A percentile compares a stretch with the other conserved stretches of the same genome.
These are phyloP conservation scores for Phyllosticta ampelicida DNA, from an alignment of 2,329 filamentous ascomycete genomes.

Conservation along the genomic window DNA sequence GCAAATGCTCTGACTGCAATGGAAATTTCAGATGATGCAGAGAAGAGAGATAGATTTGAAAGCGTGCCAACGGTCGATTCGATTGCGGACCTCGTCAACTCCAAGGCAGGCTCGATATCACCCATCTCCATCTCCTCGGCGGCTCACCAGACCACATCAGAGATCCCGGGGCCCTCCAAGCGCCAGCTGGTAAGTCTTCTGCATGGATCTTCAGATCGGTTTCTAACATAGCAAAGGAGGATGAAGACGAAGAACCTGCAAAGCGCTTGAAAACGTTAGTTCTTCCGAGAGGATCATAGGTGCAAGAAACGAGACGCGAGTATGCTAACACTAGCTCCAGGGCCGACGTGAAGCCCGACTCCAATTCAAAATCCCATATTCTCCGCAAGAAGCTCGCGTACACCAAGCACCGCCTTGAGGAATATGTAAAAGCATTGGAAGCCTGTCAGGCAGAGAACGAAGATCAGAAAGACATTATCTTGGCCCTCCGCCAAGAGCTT, in stretches of 20 bases:
- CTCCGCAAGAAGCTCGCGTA: constrained; percentile 15
- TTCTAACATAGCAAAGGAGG: constrained; percentile 13
- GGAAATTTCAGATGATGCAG: neutral
- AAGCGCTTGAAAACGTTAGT: constrained; percentile 18
- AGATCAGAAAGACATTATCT: neutral
- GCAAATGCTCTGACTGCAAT: constrained; percentile 17
- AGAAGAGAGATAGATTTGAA: neutral
- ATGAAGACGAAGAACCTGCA: constrained; percentile 7
- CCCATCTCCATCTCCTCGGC: neutral
- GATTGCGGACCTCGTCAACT: constrained; percentile 2
- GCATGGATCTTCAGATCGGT: neutral
- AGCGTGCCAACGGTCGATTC: neutral
- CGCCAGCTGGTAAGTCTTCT: neutral
- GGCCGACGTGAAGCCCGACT: neutral
- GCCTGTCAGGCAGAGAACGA: constrained; percentile 6
- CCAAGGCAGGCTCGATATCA: neutral
- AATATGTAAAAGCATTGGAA: constrained; percentile 20
- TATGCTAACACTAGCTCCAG: constrained; percentile 14
- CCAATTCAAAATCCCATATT: constrained; percentile 13
- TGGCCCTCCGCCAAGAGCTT: neutral
- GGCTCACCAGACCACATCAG: neutral
- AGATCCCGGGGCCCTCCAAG: neutral
- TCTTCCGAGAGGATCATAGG: neutral
- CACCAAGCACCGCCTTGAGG: constrained; percentile 16
- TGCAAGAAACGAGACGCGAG: neutral